A percentile compares a stretch with the other conserved stretches of the same genome.
Evolutionary conservation across 2,329 filamentous ascomycete genomes (phyloP).

Genomic region (Talaromyces verruculosus): DNA sequence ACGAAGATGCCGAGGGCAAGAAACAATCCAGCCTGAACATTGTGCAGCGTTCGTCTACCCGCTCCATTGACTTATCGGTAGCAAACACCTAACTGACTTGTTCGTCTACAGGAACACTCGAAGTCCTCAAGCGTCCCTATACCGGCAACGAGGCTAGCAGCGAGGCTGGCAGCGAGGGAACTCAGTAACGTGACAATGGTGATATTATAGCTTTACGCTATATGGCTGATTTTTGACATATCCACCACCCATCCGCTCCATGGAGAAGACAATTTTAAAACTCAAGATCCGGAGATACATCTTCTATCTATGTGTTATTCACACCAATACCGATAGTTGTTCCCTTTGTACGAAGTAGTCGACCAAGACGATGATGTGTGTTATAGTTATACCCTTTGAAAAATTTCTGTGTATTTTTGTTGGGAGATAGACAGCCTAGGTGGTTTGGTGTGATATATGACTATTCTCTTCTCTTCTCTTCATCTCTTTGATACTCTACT

Average conservation of each 20-base stretch:
- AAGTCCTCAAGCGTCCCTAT: slow-evolving; percentile 37
- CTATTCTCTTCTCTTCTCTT: slow-evolving; percentile 10
- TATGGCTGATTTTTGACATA: not conserved
- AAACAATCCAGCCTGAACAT: slow-evolving; percentile 63
- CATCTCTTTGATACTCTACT: not conserved
- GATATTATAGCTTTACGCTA: not conserved
- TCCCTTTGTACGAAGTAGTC: not conserved
- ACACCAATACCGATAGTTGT: not conserved
- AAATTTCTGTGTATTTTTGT: slow-evolving; percentile 8
- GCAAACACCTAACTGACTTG: not conserved
- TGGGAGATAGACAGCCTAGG: not conserved
- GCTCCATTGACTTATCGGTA: not conserved
- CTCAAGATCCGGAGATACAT: not conserved
- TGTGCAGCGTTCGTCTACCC: slow-evolving; percentile 67
- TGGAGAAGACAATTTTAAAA: not conserved
- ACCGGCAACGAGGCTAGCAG: not conserved
- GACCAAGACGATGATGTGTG: not conserved
- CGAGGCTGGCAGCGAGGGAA: slow-evolving; percentile 7
- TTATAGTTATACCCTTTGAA: slow-evolving; percentile 17
- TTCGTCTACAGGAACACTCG: slow-evolving; percentile 30
- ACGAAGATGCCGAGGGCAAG: slow-evolving; percentile 70
- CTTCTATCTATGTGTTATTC: slow-evolving; percentile 3
- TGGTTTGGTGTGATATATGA: not conserved
- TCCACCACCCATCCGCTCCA: not conserved
- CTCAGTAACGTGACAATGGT: slow-evolving; percentile 21